Base-by-base conservation (phyloP, 2,329 filamentous ascomycete genomes). In the Neonectria faginata region DNA sequence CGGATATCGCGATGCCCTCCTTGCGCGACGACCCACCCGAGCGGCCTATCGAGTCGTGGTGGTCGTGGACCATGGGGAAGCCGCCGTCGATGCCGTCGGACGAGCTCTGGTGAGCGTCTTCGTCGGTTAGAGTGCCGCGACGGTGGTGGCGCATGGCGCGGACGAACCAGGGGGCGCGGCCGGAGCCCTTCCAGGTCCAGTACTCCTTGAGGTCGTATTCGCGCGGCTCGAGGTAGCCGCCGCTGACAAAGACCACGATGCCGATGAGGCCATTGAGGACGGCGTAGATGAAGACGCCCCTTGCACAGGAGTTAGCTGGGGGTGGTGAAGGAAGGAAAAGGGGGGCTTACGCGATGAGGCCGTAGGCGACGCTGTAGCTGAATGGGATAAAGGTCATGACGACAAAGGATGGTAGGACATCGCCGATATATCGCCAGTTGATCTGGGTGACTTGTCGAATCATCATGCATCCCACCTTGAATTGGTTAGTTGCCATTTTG, bases 331-430 rank as follows among this genome's bases (percentile, higher is more conserved):
- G 55, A 6, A n/a, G 9, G n/a, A 33, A 16, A 1, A 10, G 2
- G 18, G 8, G 11, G n/a, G 3, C 85, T 80, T 76, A 88, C 86
- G 87, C 91, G 70, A 93, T 92, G 29, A 94, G 85, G 18, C 91
- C 91, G 67, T 93, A 93, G 8, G 91, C 91, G 52, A 92, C 91
- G 56, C 89, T 92, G 83, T 93, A 94, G 67, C 88, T 92, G 75
- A 93, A 92, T 0, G 91, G 91, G 81, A 94, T 93, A 59, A 92
- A 87, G 2, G 88, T 87, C 70, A 93, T 88, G 5, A 91, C 92
- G 33, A 93, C 83, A 77, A 93, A 93, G 0, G 91, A 92, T 0
- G 91, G 91, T 3, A 93, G 82, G 0, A 91, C 89, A 67, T 94
- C 91, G 54, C 91, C 91, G 57, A 92, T 88, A 70, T 92, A 93